Evolutionary conservation across 306 rosid species (phyloP), one percentile per base, ranked within the genome.

Genomic region (Trifolium pratense): DNA sequence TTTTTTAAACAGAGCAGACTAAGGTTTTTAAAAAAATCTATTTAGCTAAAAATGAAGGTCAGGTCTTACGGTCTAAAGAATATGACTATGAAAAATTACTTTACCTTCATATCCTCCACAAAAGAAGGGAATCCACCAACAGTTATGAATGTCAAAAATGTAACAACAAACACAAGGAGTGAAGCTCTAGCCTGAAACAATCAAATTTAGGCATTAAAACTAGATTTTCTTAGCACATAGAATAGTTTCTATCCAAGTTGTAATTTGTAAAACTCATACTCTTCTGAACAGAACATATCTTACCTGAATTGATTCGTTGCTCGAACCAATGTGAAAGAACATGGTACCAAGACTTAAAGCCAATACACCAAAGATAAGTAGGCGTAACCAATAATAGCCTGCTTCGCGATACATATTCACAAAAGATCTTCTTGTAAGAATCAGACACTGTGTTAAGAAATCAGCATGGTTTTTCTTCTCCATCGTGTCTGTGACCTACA

Each of bases 51-150:
- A 23, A 23, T 23, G 1, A 23, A 23, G 25, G 25, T 2, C 2
- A n/a, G n/a, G n/a, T n/a, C n/a, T 23, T 23, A 23, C 2, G 25
- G 1, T 23, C 25, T 23, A 23, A 23, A 23, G 25, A 23, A 26
- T 26, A 3, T 26, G 31, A 26, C 31, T 26, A 25, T 25, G 31
- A 26, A 26, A 26, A 26, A 3, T 26, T 26, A 26, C 31, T 26
- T 26, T 17, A 90, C 91, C 93, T 90, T 85, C 94, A 89, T 87
- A 48, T 87, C 97, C 31, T 91, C 92, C 39, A 87, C 92, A 75
- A 88, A 88, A 42, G 97, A 91, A 76, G 90, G 91, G 78, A 91
- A 91, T 18, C 92, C 97, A 40, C 82, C 87, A 65, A 91, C 80
- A 43, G 87, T 86, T 82, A 91, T 91, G 84, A 91, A 91, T 31